Conservation (phyloP, 208 protist species). For the Vickermania ingenoplastis region DNA sequence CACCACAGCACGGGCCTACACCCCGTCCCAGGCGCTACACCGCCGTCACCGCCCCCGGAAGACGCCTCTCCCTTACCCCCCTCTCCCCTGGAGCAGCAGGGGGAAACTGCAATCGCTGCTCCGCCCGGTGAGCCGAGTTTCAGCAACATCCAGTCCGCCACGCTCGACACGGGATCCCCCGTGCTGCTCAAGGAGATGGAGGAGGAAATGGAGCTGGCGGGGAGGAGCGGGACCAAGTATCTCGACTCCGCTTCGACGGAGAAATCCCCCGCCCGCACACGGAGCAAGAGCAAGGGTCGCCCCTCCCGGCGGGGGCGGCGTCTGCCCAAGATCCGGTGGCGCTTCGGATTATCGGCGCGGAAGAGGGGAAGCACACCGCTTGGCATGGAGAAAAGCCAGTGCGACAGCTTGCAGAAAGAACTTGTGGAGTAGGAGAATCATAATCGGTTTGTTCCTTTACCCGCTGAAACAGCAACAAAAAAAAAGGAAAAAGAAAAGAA, state of each 20-base stretch:
- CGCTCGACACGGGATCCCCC: no score
- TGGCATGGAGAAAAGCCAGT: no score
- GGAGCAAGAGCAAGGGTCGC: background rate
- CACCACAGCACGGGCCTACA: background rate
- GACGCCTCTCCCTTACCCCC: no score
- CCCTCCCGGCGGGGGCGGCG: background rate
- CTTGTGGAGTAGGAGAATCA: no score
- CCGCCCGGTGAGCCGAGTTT: background rate
- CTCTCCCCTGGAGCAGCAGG: no score
- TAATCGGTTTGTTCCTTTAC: no score
- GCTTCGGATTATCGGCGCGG: background rate
- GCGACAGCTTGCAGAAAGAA: no score
- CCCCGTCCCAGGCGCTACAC: background rate
- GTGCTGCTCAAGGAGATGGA: no score
- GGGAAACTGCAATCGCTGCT: background rate
- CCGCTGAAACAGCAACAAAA: no score
- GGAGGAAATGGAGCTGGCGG: no score
- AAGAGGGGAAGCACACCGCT: no score
- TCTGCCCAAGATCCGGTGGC: background rate
- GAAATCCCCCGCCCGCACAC: background rate
- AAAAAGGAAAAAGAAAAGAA: no score
- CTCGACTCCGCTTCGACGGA: background rate
- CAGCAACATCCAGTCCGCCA: background rate
- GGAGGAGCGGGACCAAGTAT: background rate
- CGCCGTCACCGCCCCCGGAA: background rate